Evolutionary conservation across 345 rosid genomes (phyloP), one percentile per base, ranked within the genome.

Genomic region (Ailanthus altissimus): DNA sequence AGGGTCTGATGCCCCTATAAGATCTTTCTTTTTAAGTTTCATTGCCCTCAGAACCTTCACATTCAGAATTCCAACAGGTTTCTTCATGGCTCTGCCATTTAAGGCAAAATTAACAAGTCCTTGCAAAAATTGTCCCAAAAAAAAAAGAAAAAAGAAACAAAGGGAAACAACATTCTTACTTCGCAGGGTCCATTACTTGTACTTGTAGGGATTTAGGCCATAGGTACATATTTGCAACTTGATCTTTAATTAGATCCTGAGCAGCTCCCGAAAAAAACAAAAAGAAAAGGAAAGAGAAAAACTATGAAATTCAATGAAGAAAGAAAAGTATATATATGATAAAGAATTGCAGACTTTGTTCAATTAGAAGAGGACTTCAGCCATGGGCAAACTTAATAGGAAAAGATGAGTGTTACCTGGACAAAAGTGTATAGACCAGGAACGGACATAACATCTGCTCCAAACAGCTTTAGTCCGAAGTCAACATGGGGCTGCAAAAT

Each of bases 181-280:
- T 88, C 61, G 90, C 71, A 83, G 97, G 91, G 86, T 96, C 98
- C 89, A 93, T 73, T 73, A 96, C 84, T 62, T 82, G 86, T 51
- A 96, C 91, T 87, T 92, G 90, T 42, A 96, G 79, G 73, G 89
- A 84, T 88, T 91, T 94, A 67, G 99, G 99, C 99, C 99, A 96
- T 15, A 96, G 80, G 82, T 93, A 96, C 99, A 96, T 90, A 76
- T 89, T 94, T 67, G 93, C 97, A 76, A 92, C 94, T 84, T 96
- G 98, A 63, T 93, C 99, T 83, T 91, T 93, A 74, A 96, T 93
- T 26, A 89, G 85, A 74, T 94, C 98, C 99, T 96, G 90, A 59
- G 86, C 25, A 18, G 20, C 18, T 21, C 43, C 60, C 25, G 45
- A 49, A n/a, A n/a, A n/a, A n/a, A n/a, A n/a, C n/a, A n/a, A 0